Base-by-base conservation (phyloP, 192 early-diverging fungal species). In the Chytriomyces confervae region DNA sequence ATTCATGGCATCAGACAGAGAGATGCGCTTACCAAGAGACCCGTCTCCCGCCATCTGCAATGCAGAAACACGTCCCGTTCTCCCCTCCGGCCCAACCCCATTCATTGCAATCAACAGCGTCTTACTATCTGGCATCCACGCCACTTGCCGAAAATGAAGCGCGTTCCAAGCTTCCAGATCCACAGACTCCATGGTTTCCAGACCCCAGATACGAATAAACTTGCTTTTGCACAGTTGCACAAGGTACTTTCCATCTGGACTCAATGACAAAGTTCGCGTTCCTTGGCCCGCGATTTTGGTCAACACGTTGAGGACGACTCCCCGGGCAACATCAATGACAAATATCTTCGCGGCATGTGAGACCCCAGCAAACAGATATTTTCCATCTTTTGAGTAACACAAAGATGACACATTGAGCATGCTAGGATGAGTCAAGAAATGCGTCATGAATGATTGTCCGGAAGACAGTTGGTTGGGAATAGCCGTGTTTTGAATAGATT, bases 201-300 rank as follows among this genome's bases (percentile, higher is more conserved):
- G 44, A 13, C 45, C 18, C 72, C 72, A 74, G 8, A 74, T 47
- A 3, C 72, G 20, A 6, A 74, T 18, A 45, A 74, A 74, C 44
- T 74, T 74, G 9, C 18, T 18, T 44, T 44, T 74, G 61, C 72
- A 74, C 61, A 74, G 6, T 48, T 74, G 72, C 44, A 47, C 72
- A 7, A 74, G 46, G 46, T 74, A 74, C 9, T 46, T 7, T 36
- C 72, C 72, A 47, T 74, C 61, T 16, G 13, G 9, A 29, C 27
- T 44, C 18, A 61, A 20, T n/a, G 29, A 18, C 10, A 74, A 20
- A 7, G 29, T n/a, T 46, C 9, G 20, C 6, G 72, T 74, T 18
- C 60, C 72, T 10, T 62, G 16, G 18, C 72, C 72, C 18, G 27
- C 61, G 29, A 74, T 11, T 47, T 62, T 62, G 9, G 7, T 7